phyloP scores from a whole-genome alignment of 1,139 yeast genomes.

The Geotrichum carabidarum region DNA sequence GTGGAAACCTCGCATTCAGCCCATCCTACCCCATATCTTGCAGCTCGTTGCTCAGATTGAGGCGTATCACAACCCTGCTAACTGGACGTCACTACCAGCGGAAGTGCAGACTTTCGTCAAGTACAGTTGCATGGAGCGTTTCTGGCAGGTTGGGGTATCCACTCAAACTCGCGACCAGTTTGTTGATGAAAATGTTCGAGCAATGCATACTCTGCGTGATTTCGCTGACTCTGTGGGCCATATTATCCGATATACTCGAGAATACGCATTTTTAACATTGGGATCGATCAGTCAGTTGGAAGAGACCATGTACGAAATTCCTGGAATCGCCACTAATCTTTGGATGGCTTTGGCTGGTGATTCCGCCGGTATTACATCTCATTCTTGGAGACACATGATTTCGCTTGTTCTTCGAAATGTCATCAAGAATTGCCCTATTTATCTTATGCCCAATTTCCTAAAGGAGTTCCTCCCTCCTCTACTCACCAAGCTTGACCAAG shows the following conservation, averaged over 20 bases:
- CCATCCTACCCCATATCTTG: slow-evolving; percentile 83
- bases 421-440: slow-evolving; percentile 79
- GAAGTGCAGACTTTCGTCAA: slow-evolving; percentile 88
- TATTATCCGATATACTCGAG: slow-evolving; percentile 89
- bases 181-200: slow-evolving; percentile 88
- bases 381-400: slow-evolving; percentile 96
- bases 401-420: slow-evolving; percentile 83
- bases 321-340: slow-evolving; percentile 66
- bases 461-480: slow-evolving; percentile 70
- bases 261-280: slow-evolving; percentile 85
- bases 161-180: slow-evolving; percentile 92
- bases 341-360: slow-evolving; percentile 89
- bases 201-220: slow-evolving; percentile 87
- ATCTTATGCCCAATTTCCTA: slow-evolving; percentile 65
- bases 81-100: slow-evolving; percentile 81
- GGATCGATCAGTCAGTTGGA: slow-evolving; percentile 89
- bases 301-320: slow-evolving; percentile 81
- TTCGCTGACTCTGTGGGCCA: slow-evolving; percentile 99
- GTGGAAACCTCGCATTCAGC: slow-evolving; percentile 93
- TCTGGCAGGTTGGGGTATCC: slow-evolving; percentile 98
- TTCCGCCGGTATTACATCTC: slow-evolving; percentile 79
- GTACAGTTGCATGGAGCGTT: slow-evolving; percentile 84
- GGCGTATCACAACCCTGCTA: slow-evolving; percentile 87
- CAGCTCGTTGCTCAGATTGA: slow-evolving; percentile 85
- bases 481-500: slow-evolving; percentile 63